Evolutionary conservation across 164 flowering plant species (phyloP).

Genomic region (Umbilicus rupestris): DNA sequence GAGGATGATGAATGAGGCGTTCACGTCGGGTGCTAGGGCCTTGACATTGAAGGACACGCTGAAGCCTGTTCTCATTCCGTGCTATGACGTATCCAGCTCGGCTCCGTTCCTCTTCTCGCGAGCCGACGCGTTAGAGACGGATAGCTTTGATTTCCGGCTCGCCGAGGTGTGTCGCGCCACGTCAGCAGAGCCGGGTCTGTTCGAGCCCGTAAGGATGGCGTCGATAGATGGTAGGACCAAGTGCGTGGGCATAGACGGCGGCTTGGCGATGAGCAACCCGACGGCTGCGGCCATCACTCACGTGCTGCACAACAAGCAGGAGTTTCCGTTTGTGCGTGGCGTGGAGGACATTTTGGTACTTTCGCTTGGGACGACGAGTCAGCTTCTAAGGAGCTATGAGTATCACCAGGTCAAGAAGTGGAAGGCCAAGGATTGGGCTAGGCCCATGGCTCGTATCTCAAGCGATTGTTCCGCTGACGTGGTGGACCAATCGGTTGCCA

Average conservation of each 20-base stretch:
- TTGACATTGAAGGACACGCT: conserved; percentile 74
- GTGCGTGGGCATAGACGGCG: conserved; percentile 81
- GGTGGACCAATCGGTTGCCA: conserved; percentile 84
- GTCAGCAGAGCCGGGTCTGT: conserved; percentile 57
- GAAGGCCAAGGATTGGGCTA: conserved; percentile 77
- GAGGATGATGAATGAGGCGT: conserved; percentile 48
- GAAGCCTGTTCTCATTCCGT: conserved; percentile 85
- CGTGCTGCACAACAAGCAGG: conserved; percentile 94
- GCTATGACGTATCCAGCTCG: conserved; percentile 78
- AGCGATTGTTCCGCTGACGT: conserved; percentile 72
- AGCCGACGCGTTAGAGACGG: conserved; percentile 83
- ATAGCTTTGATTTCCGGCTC: conserved; percentile 70
- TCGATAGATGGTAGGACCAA: conserved; percentile 63
- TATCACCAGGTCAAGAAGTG: conserved; percentile 55
- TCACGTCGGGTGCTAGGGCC: conserved; percentile 30
- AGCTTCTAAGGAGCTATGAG: conserved; percentile 45
- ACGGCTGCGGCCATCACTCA: conserved; percentile 93
- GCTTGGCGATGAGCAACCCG: conserved; percentile 84
- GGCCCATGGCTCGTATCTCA: conserved; percentile 66
- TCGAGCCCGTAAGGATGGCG: conserved; percentile 54
- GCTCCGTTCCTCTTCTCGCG: conserved; percentile 90
- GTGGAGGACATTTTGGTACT: conserved; percentile 84
- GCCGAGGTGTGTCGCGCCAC: conserved; percentile 94
- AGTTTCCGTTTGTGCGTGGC: conserved; percentile 90
- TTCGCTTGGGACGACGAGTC: conserved; percentile 70